Evolutionary conservation across 768 basidiomycete genomes (phyloP), one percentile per base, ranked within the genome.

Genomic region (Kwoniella sp.): DNA sequence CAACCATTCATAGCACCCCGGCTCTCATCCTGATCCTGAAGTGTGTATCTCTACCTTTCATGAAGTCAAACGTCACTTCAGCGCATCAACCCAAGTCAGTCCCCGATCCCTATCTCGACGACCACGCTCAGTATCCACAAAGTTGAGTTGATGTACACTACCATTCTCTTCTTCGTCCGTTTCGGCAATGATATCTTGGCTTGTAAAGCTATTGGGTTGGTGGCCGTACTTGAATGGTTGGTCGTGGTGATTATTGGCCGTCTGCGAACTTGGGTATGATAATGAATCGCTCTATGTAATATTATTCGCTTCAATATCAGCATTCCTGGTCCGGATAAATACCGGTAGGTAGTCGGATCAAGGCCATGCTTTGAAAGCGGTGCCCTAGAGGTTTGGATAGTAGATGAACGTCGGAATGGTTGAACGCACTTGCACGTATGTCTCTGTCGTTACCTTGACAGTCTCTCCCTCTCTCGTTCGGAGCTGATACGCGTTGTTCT

Each of bases 401-500:
- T 19, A 44, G 7, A 4, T 19, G 17, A 9, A 44, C 8, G 40
- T 44, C 40, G 40, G 8, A 15, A 44, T 4, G 8, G 40, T 10
- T 10, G 40, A 6, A 47, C 44, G 12, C 4, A 57, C 56, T 22
- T 57, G 40, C 21, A 57, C 44, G 36, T 57, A 57, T 29, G 56
- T 57, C n/a, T 57, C 56, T 8, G 56, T 57, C 12, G 56, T 57
- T 1, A 57, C 56, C 15, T 57, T 57, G 26, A 57, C 44, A n/a
- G 44, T 53, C 24, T 46, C 56, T 0, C 19, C 21, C 15, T 44
- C 22, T 30, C 56, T 46, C n/a, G 24, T 57, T 48, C 44, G 24
- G 25, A 57, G 27, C 47, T 27, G 56, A 48, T 57, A 57, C 6
- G 56, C 27, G 44, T 57, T 57, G 21, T 2, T 27, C 55, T 56